These are phyloP conservation scores for Olyra latifolia DNA, from an alignment of 176 grass and related monocot species.

Conservation along the genomic window DNA sequence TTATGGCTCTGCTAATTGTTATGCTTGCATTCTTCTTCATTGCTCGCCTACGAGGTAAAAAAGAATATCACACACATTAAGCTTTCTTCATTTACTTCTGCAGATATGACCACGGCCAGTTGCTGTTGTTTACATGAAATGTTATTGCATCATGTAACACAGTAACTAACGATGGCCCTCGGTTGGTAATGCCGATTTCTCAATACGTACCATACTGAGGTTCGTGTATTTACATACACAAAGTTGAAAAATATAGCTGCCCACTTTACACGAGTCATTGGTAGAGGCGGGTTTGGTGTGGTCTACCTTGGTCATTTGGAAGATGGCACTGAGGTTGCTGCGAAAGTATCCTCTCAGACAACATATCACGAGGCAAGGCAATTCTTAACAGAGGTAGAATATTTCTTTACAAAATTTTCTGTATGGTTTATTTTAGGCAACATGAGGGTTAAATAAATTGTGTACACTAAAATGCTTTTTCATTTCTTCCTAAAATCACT, in stretches of 20 bases:
- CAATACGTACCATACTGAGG: not conserved
- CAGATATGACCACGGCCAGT: not conserved
- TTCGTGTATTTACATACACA: constrained; percentile 18
- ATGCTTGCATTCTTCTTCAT: not conserved
- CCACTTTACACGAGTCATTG: constrained; percentile 27
- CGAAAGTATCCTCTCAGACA: constrained; percentile 25
- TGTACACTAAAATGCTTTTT: not conserved
- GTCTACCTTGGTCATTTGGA: constrained; percentile 34
- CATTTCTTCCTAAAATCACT: not conserved
- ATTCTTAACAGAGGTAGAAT: constrained; percentile 35
- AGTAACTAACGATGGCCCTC: not conserved
- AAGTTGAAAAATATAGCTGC: constrained; percentile 32
- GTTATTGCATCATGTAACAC: not conserved
- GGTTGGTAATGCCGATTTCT: not conserved
- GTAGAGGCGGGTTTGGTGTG: constrained; percentile 38
- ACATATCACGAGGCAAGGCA: constrained; percentile 2
- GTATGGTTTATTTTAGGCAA: not conserved
- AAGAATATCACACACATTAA: not conserved
- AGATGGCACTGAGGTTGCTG: constrained; percentile 42
- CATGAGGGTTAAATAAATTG: not conserved
- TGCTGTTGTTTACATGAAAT: not conserved
- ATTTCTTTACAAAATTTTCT: not conserved
- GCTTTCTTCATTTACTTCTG: not conserved
- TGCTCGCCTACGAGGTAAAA: not conserved
- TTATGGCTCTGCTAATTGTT: not conserved